Evolutionary conservation across 257 asterid genomes (phyloP).

Genomic region (Solanum virginianum): DNA sequence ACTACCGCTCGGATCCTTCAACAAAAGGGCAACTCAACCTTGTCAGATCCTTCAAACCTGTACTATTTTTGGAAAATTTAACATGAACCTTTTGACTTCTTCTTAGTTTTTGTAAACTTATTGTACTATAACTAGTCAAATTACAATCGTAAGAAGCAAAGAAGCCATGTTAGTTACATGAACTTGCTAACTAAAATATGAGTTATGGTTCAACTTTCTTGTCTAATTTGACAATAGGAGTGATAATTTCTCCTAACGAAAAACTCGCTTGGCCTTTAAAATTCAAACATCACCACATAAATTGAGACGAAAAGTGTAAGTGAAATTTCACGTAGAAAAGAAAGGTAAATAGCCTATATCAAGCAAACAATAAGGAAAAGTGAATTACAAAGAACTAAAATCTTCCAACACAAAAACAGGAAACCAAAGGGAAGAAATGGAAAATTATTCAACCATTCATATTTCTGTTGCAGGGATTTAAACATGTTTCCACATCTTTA

Average conservation of each 20-base stretch:
- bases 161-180: neutral
- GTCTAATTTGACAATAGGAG: too few species aligned
- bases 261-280: neutral
- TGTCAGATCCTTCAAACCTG: neutral
- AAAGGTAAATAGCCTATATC: neutral
- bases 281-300: neutral
- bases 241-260: too few species aligned
- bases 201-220: neutral
- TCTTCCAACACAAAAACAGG: too few species aligned
- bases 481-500: constrained; percentile 93
- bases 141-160: neutral
- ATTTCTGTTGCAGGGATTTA: too few species aligned
- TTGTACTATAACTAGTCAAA: neutral
- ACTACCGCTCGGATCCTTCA: neutral
- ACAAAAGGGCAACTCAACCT: neutral
- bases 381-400: neutral
- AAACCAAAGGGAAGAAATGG: too few species aligned
- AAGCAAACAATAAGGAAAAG: neutral
- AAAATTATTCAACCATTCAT: too few species aligned
- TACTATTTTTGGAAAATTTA: neutral
- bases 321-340: neutral
- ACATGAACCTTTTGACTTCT: neutral
- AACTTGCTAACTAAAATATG: neutral
- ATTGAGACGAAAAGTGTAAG: neutral
- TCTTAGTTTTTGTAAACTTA: too few species aligned